Percentiles rank a stretch among this genome's conserved stretches.
Evolutionary conservation across 306 rosid species (phyloP).

Genomic region (Cyclanthera cordifolia): DNA sequence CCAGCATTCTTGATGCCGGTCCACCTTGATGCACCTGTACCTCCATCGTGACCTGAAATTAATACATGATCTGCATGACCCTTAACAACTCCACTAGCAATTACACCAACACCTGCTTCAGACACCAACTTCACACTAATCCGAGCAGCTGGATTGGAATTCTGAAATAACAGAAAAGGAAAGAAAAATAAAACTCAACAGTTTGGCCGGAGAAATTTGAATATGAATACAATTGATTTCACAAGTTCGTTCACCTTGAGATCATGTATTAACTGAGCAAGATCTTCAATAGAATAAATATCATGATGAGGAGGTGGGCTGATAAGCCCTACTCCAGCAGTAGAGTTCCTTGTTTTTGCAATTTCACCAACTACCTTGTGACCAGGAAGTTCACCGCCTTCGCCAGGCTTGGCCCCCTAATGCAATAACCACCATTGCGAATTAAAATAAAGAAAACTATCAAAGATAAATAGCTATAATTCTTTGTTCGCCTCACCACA

Average conservation of each 20-base stretch:
- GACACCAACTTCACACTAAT: slow-evolving; percentile 95
- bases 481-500: slow-evolving; percentile 29
- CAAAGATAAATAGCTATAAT: slow-evolving; percentile 10
- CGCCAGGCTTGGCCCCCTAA: slow-evolving; percentile 99
- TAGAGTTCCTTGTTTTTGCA: slow-evolving; percentile 87
- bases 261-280: slow-evolving; percentile 90
- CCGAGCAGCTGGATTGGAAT: slow-evolving; percentile 87
- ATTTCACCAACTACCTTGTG: slow-evolving; percentile 96
- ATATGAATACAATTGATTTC: background rate
- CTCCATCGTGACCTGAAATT: slow-evolving; percentile 98
- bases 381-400: slow-evolving; percentile 99
- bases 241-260: slow-evolving; percentile 54
- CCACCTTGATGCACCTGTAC: slow-evolving; percentile 99
- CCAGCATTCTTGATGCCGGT: slow-evolving; percentile 99
- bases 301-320: slow-evolving; percentile 99
- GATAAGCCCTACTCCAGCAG: slow-evolving; percentile 97
- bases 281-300: slow-evolving; percentile 95
- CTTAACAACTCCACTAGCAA: slow-evolving; percentile 99
- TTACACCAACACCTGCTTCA: slow-evolving; percentile 96
- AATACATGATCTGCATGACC: slow-evolving; percentile 97
- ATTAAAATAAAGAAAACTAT: slow-evolving; percentile 20
- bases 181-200: too few relatives aligned
- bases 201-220: background rate
- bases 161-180: slow-evolving; percentile 35
- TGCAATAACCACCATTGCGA: slow-evolving; percentile 17